Conservation (phyloP, 2,329 filamentous ascomycete genomes). For the Ilyonectria sp. region DNA sequence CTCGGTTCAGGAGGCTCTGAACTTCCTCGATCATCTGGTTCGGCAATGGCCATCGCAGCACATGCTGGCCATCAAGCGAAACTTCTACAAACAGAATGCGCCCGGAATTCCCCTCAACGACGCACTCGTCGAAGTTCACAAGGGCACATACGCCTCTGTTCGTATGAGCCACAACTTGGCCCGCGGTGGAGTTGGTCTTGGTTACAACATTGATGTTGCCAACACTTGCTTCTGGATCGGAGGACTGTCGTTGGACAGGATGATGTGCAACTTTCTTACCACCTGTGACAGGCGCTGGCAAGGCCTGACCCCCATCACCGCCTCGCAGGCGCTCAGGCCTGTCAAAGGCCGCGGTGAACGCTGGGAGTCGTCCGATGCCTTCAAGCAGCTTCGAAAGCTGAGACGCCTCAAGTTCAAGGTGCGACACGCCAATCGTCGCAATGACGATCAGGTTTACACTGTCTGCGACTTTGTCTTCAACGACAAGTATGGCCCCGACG, state of each 20-base stretch:
- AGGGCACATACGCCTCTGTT: constrained; percentile 91
- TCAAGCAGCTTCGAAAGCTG: constrained; percentile 69
- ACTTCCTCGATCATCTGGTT: constrained; percentile 91
- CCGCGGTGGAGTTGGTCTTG: constrained; percentile 73
- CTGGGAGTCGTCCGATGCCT: constrained; percentile 63
- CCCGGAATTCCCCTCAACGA: constrained; percentile 70
- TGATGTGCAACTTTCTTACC: constrained; percentile 55
- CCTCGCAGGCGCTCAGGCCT: constrained; percentile 55
- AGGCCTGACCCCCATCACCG: constrained; percentile 42
- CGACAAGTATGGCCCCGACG: constrained; percentile 59
- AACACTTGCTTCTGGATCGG: constrained; percentile 89
- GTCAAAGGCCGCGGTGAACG: constrained; percentile 44
- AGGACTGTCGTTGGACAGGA: constrained; percentile 55
- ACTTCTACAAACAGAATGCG: constrained; percentile 78
- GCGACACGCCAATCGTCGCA: constrained; percentile 62
- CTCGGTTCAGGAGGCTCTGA: constrained; percentile 83
- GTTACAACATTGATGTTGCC: constrained; percentile 91
- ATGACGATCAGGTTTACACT: constrained; percentile 65
- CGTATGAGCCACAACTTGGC: constrained; percentile 73
- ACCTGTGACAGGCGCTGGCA: constrained; percentile 50
- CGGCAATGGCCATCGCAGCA: constrained; percentile 81
- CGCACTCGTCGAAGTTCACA: constrained; percentile 80
- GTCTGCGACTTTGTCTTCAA: constrained; percentile 68
- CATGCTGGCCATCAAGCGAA: constrained; percentile 82
- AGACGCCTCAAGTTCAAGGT: constrained; percentile 70